These are phyloP conservation scores for Kurtzmaniella quercitrusa DNA, from an alignment of 1,139 yeast genomes.

Conservation along the genomic window DNA sequence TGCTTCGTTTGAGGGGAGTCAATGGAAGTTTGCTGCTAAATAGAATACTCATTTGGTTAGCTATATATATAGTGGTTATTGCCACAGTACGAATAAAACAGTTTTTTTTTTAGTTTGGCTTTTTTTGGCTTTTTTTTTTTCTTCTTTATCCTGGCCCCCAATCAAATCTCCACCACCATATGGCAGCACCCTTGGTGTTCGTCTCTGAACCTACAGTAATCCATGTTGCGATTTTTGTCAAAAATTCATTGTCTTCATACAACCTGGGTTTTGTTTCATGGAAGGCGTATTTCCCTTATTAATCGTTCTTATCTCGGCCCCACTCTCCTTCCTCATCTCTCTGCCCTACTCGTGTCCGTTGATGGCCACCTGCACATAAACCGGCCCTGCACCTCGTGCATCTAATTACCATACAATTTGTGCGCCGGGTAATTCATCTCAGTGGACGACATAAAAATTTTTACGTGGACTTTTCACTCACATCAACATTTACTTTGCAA, in stretches of 20 bases:
- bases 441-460: slow-evolving; percentile 1
- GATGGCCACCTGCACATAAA: background rate
- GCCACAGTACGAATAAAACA: background rate
- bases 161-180: no score
- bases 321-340: no score
- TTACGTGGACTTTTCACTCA: slow-evolving; percentile 5
- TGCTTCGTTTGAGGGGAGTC: slow-evolving; percentile 58
- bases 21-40: slow-evolving; percentile 27
- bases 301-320: no score
- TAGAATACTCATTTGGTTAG: background rate
- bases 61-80: background rate
- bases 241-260: no score
- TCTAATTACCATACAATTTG: background rate
- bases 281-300: no score
- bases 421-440: background rate
- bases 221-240: no score
- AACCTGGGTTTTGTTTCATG: no score
- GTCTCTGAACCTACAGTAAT: no score
- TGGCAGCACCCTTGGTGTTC: no score
- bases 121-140: no score
- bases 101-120: background rate
- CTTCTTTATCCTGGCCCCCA: no score
- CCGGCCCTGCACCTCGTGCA: background rate
- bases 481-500: slow-evolving; percentile 16
- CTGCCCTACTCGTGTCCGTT: background rate